phyloP scores from a whole-genome alignment of 2,329 filamentous ascomycete species.

The Diaporthe australafricana region DNA sequence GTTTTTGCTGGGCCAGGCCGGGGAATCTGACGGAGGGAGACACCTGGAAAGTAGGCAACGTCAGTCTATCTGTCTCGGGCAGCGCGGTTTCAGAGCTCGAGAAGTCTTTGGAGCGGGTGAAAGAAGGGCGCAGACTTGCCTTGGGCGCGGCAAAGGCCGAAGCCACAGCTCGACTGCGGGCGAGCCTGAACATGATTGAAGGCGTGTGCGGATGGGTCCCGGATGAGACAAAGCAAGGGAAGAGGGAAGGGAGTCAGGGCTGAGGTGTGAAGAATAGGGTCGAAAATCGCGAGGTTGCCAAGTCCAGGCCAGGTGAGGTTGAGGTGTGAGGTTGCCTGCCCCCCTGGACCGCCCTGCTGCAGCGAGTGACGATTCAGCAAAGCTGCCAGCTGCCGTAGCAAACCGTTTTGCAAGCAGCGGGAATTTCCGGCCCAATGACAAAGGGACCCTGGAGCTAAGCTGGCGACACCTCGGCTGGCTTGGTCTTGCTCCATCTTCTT shows the following conservation, averaged over 20 bases:
- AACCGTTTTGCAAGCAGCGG: constrained; percentile 29
- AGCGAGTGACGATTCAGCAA: constrained; percentile 33
- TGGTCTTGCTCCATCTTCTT: neutral
- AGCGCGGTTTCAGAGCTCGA: constrained; percentile 16
- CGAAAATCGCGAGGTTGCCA: constrained; percentile 27
- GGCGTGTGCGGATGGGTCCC: constrained; percentile 36
- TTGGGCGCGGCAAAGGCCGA: constrained; percentile 82
- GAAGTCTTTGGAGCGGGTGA: constrained; percentile 21
- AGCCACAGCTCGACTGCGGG: constrained; percentile 83
- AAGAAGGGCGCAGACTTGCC: constrained; percentile 61
- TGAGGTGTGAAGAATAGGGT: constrained; percentile 33
- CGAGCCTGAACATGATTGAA: constrained; percentile 86
- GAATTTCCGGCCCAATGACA: constrained; percentile 29
- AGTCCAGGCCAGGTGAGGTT: constrained; percentile 29
- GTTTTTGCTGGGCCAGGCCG: constrained; percentile 79
- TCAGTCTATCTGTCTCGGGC: constrained; percentile 33
- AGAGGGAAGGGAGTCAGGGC: constrained; percentile 22
- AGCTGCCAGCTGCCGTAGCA: constrained; percentile 29
- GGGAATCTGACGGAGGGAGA: constrained; percentile 67
- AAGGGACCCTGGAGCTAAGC: neutral
- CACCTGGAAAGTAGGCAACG: constrained; percentile 49
- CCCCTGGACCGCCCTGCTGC: neutral
- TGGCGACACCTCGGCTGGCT: constrained; percentile 18
- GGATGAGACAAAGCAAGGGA: constrained; percentile 5
- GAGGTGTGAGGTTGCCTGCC: constrained; percentile 1